Evolutionary conservation across 2,329 filamentous ascomycete species (phyloP).

Genomic region (Alternaria viburni): DNA sequence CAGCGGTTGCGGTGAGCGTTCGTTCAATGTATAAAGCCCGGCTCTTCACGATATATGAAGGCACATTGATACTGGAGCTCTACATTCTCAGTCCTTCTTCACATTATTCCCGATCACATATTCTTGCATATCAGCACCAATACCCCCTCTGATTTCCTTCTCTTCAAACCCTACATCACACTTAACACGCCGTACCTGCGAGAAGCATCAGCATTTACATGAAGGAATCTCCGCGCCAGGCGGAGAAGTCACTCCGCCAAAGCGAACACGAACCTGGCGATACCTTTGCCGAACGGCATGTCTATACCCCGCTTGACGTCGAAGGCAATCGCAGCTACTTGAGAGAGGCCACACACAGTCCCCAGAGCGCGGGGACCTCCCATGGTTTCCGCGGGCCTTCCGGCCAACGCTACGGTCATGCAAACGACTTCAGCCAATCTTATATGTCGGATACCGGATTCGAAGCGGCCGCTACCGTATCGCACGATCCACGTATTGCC

Average conservation of each 20-base stretch:
- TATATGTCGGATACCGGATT: slow-evolving; percentile 3
- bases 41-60: slow-evolving; percentile 10
- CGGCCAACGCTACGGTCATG: not conserved
- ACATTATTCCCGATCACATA: not conserved
- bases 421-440: slow-evolving; percentile 28
- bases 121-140: not conserved
- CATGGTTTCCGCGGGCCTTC: slow-evolving; percentile 4
- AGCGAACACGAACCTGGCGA: not conserved
- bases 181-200: not conserved
- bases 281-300: not conserved
- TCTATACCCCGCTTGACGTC: not conserved
- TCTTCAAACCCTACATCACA: slow-evolving; percentile 4
- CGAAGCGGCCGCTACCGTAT: slow-evolving; percentile 7
- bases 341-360: not conserved
- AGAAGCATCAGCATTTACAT: slow-evolving; percentile 14
- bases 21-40: slow-evolving; percentile 7
- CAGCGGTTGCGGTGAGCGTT: slow-evolving; percentile 8
- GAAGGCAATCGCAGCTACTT: not conserved
- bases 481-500: slow-evolving; percentile 5
- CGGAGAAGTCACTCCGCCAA: slow-evolving; percentile 3
- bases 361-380: not conserved
- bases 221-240: slow-evolving; percentile 8
- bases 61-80: not conserved
- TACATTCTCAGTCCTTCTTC: slow-evolving; percentile 9
- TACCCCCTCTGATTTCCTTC: not conserved